These are phyloP conservation scores for Staphylotrichum tortipilum DNA, from an alignment of 495 filamentous ascomycete genomes.

Conservation along the genomic window DNA sequence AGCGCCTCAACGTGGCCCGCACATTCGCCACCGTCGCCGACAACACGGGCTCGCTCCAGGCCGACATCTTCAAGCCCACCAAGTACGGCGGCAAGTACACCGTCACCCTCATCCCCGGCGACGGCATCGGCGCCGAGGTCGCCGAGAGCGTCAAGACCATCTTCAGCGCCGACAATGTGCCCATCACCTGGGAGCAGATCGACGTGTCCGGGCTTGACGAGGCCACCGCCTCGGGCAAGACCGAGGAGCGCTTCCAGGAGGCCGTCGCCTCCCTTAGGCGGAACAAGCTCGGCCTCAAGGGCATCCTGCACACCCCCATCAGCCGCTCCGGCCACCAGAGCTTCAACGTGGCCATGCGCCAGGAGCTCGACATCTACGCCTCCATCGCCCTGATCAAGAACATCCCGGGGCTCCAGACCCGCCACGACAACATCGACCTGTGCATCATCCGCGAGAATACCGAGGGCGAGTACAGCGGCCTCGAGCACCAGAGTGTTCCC, in stretches of 20 bases:
- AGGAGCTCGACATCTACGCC: constrained; percentile 99
- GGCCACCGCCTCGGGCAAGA: constrained; percentile 75
- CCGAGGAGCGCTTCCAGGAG: constrained; percentile 89
- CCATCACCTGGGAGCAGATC: constrained; percentile 97
- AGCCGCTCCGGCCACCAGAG: constrained; percentile 96
- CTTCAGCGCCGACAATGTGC: constrained; percentile 99
- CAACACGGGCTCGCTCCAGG: constrained; percentile 75
- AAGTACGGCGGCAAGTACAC: constrained; percentile 99
- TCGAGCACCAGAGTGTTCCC: constrained; percentile 95
- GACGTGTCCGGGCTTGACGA: constrained; percentile 78
- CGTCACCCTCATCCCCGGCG: constrained; percentile 93
- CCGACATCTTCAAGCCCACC: constrained; percentile 94
- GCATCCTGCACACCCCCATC: constrained; percentile 93
- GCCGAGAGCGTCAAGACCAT: constrained; percentile 96
- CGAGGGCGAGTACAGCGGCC: constrained; percentile 96
- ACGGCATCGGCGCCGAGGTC: constrained; percentile 96
- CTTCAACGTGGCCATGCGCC: constrained; percentile 97
- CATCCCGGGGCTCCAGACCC: constrained; percentile 95
- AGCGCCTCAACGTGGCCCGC: constrained; percentile 35
- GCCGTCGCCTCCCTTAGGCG: constrained; percentile 89
- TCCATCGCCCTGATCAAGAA: constrained; percentile 98
- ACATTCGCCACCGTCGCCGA: constrained; percentile 67
- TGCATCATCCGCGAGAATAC: constrained; percentile 99
- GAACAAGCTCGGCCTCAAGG: constrained; percentile 97
- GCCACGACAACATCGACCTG: constrained; percentile 91